Evolutionary conservation across 495 filamentous ascomycete species (phyloP), one percentile per base, ranked within the genome.

Genomic region (Umbilicaria muhlenbergii): DNA sequence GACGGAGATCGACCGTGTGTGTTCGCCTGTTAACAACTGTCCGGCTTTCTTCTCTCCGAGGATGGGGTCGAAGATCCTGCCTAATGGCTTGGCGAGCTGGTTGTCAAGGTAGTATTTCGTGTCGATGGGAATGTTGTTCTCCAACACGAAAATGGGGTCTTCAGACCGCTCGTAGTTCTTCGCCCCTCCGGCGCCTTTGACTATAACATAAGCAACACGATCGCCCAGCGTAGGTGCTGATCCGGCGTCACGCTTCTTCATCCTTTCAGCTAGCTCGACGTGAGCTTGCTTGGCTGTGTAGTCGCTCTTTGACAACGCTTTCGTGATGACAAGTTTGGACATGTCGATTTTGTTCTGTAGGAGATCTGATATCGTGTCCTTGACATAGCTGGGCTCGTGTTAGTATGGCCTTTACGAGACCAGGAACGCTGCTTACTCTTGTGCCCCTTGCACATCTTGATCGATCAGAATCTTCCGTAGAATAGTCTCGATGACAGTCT

Each of bases 91-190:
- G 6, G 91, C 80, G 5, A 99, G 81, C 61, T 99, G 91, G 59
- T 99, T 96, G 53, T 96, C 92, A 6, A 99, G 80, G 58, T 99
- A 99, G 67, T 99, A 99, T 58, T 83, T 94, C 2, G 92, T 95
- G 62, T 99, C 91, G 56, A 99, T 91, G 12, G 91, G 92, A 37
- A 99, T 73, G 51, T 95, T 96, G 71, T 99, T 82, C 57, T 99
- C 91, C 1, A 99, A 73, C 8, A 99, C 91, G 63, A 77, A 99
- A 52, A 96, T 83, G 1, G 91, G 91, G 57, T 99, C 91, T 61
- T 99, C 91, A 1, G 85, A 89, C 42, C 83, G 80, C 57, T 99
- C 91, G 65, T 91, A 96, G 53, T 93, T 93, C 59, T 82, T 94
- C 39, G 86, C 77, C 17, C 83, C 86, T 4, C 78, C 74, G 10